These are phyloP conservation scores for Clavispora carvajalis DNA, from an alignment of 805 yeast species.

Conservation along the genomic window DNA sequence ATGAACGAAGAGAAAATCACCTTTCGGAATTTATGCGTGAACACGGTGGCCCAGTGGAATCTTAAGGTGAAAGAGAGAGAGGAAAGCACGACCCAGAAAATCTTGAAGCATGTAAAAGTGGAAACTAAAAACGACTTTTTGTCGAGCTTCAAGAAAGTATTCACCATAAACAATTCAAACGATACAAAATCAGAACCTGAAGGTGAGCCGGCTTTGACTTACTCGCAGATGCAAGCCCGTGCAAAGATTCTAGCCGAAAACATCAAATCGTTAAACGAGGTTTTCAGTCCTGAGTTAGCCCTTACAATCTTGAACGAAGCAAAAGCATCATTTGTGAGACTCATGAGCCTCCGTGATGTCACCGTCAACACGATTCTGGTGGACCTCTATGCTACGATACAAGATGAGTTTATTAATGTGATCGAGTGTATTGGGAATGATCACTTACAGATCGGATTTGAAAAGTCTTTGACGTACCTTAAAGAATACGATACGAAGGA, in stretches of 20 bases:
- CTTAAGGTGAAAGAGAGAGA: slow-evolving; percentile 37
- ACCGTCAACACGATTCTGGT: slow-evolving; percentile 29
- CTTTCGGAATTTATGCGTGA: slow-evolving; percentile 23
- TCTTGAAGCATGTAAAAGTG: slow-evolving; percentile 45
- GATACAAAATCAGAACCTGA: neutral
- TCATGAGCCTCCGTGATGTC: slow-evolving; percentile 31
- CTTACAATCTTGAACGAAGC: slow-evolving; percentile 67
- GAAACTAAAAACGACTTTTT: slow-evolving; percentile 54
- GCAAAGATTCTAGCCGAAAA: slow-evolving; percentile 72
- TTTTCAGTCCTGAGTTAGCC: slow-evolving; percentile 77
- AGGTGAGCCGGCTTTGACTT: slow-evolving; percentile 19
- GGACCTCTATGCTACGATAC: slow-evolving; percentile 38
- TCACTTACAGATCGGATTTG: slow-evolving; percentile 85
- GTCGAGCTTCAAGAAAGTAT: slow-evolving; percentile 60
- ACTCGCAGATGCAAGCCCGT: slow-evolving; percentile 72
- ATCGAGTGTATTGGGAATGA: slow-evolving; percentile 56
- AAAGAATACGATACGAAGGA: slow-evolving; percentile 63
- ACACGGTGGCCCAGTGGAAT: slow-evolving; percentile 30
- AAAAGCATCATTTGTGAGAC: slow-evolving; percentile 55
- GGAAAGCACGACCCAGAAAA: slow-evolving; percentile 41
- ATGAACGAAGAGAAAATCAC: slow-evolving; percentile 30
- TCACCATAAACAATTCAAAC: slow-evolving; percentile 23
- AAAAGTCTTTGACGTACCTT: slow-evolving; percentile 67
- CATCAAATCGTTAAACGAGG: slow-evolving; percentile 67
- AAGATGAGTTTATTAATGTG: slow-evolving; percentile 63